Conservation (phyloP, 1,284 basidiomycete genomes). For the Butyriboletus appendiculatus region DNA sequence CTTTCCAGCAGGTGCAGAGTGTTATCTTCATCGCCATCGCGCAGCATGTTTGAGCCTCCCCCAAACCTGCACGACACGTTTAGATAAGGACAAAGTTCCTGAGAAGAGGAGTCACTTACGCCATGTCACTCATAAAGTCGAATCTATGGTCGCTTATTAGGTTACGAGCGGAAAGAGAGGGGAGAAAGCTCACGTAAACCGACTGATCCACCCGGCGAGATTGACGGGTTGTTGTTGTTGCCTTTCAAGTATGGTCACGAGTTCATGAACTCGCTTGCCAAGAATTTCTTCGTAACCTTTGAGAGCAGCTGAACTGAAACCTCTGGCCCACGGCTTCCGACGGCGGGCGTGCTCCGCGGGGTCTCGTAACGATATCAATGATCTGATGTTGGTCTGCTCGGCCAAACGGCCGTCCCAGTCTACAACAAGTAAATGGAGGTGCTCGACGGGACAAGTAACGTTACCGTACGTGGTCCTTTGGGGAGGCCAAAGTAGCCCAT, state of each 20-base stretch:
- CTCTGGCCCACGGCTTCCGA: conserved; percentile 54
- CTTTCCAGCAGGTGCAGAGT: conserved; percentile 40
- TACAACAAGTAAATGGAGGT: conserved; percentile 16
- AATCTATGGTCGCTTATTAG: conserved; percentile 39
- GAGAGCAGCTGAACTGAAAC: conserved; percentile 48
- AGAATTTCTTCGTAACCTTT: conserved; percentile 53
- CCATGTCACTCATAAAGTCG: conserved; percentile 65
- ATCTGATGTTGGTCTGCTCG: conserved; percentile 29
- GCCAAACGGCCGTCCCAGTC: conserved; percentile 38
- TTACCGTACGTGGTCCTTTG: conserved; percentile 52
- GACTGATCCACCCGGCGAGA: conserved; percentile 48
- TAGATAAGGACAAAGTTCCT: conserved; percentile 4
- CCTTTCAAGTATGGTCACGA: conserved; percentile 41
- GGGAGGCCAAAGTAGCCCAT: conserved; percentile 49
- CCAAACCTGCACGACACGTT: conserved; percentile 43
- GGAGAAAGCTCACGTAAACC: conserved; percentile 47
- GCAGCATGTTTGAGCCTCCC: conserved; percentile 46
- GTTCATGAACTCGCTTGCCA: conserved; percentile 37
- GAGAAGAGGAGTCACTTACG: conserved; percentile 40
- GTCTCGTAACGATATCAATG: conserved; percentile 38
- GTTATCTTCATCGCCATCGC: conserved; percentile 41
- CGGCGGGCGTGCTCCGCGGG: conserved; percentile 44
- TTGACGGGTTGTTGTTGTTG: conserved; percentile 39
- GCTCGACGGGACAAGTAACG: not conserved
- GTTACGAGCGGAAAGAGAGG: conserved; percentile 11